A percentile compares a stretch with the other conserved stretches of the same genome.
Conservation (phyloP, 257 asterid species). For the Scutellaria galericulata region DNA sequence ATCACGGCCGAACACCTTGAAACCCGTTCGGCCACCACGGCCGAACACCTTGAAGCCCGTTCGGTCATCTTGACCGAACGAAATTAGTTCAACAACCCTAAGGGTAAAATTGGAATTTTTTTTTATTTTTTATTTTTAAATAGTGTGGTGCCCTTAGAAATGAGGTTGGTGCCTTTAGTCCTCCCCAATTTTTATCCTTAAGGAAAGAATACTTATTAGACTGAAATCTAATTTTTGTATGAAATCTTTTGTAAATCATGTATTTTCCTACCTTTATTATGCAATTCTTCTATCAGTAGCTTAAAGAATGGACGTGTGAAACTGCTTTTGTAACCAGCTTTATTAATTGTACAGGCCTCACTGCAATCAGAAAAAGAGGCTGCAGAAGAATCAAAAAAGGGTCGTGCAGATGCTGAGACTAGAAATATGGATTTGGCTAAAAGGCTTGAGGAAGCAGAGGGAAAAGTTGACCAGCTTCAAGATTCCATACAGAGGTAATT, state of each 20-base stretch:
- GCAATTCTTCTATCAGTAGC: slow-evolving; percentile 26
- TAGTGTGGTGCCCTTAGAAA: no score
- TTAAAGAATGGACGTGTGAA: slow-evolving; percentile 18
- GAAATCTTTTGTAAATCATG: neutral
- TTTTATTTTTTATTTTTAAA: no score
- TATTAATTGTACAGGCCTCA: slow-evolving; percentile 58
- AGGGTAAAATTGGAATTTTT: no score
- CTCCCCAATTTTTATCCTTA: neutral
- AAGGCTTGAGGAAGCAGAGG: slow-evolving; percentile 73
- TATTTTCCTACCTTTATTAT: slow-evolving; percentile 7
- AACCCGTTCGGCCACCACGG: no score
- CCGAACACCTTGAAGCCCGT: no score
- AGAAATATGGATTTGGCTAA: slow-evolving; percentile 63
- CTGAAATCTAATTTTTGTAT: neutral
- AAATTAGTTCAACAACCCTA: no score
- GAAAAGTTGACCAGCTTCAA: slow-evolving; percentile 79
- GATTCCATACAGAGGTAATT: slow-evolving; percentile 84
- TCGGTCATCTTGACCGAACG: no score
- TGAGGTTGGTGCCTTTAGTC: no score
- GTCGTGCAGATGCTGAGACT: slow-evolving; percentile 61
- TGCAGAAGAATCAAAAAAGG: slow-evolving; percentile 71
- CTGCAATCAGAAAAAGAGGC: slow-evolving; percentile 72
- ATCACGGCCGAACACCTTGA: no score
- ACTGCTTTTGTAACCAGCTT: slow-evolving; percentile 29
- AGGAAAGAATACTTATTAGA: neutral